These are phyloP conservation scores for Metschnikowia dekortorum DNA, from an alignment of 805 yeast genomes.

Conservation along the genomic window DNA sequence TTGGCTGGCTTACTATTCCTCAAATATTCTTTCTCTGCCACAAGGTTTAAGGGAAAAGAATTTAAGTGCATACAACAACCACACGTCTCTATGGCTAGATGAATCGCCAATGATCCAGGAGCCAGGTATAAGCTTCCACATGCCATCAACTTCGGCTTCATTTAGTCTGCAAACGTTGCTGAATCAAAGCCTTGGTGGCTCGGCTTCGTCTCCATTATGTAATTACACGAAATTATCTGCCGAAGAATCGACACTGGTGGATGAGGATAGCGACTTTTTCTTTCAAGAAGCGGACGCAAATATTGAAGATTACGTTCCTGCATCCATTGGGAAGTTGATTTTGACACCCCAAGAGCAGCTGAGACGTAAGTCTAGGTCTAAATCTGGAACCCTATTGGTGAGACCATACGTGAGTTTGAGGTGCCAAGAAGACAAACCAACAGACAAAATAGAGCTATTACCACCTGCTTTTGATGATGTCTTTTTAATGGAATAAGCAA, in stretches of 20 bases:
- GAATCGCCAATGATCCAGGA: conserved; percentile 1
- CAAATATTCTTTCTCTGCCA: conserved; percentile 1
- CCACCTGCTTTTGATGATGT: conserved; percentile 25
- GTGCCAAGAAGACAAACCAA: neutral
- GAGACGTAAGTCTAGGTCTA: conserved; percentile 63
- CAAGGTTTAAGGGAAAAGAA: neutral
- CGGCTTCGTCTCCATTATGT: neutral
- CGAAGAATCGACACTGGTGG: conserved; percentile 15
- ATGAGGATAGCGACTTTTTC: conserved; percentile 29
- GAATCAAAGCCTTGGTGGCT: neutral
- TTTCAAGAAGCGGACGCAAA: conserved; percentile 29
- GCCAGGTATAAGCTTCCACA: neutral
- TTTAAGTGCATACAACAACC: neutral
- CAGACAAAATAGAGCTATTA: neutral
- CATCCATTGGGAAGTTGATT: conserved; percentile 66
- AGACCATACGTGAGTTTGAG: conserved; percentile 25
- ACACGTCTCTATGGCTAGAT: neutral
- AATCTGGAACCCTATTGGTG: conserved; percentile 37
- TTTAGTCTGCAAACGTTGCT: neutral
- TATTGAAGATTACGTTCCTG: conserved; percentile 80
- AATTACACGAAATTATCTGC: neutral
- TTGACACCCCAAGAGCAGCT: conserved; percentile 74
- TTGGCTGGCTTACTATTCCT: conserved; percentile 1
- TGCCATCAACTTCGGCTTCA: neutral
- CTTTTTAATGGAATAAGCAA: conserved; percentile 32